phyloP scores from a whole-genome alignment of 176 grass and related monocot species.

The Thalia dealbata region DNA sequence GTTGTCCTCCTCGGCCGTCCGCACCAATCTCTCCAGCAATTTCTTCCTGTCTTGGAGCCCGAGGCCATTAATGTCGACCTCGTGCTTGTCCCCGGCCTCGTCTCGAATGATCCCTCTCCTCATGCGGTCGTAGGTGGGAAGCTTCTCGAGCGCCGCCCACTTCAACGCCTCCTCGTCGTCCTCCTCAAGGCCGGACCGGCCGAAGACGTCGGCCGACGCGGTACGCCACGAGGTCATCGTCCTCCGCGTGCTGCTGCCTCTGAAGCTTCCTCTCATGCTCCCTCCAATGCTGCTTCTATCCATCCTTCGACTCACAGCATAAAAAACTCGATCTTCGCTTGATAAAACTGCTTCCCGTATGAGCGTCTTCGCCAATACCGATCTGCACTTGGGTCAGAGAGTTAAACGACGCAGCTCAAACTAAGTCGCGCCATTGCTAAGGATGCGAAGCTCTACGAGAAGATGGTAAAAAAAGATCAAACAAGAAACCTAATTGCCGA shows the following conservation, averaged over 20 bases:
- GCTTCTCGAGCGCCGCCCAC: conserved; percentile 92
- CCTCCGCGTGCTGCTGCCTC: conserved; percentile 26
- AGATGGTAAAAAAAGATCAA: too few relatives aligned
- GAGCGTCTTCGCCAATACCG: background rate
- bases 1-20: conserved; percentile 92
- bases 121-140: conserved; percentile 86
- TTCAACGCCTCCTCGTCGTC: conserved; percentile 90
- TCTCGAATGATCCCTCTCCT: conserved; percentile 51
- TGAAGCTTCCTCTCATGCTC: conserved; percentile 28
- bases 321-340: background rate
- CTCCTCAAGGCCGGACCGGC: conserved; percentile 52
- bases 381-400: background rate
- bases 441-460: too few relatives aligned
- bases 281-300: conserved; percentile 24
- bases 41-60: conserved; percentile 54
- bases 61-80: conserved; percentile 64
- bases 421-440: too few relatives aligned
- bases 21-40: conserved; percentile 60
- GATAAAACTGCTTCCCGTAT: background rate
- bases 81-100: conserved; percentile 12
- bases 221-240: conserved; percentile 49
- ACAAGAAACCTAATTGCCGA: too few relatives aligned
- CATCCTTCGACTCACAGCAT: background rate
- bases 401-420: background rate
- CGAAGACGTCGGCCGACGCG: conserved; percentile 46